Conservation (phyloP, 2,329 filamentous ascomycete species). For the Fusarium sp. region DNA sequence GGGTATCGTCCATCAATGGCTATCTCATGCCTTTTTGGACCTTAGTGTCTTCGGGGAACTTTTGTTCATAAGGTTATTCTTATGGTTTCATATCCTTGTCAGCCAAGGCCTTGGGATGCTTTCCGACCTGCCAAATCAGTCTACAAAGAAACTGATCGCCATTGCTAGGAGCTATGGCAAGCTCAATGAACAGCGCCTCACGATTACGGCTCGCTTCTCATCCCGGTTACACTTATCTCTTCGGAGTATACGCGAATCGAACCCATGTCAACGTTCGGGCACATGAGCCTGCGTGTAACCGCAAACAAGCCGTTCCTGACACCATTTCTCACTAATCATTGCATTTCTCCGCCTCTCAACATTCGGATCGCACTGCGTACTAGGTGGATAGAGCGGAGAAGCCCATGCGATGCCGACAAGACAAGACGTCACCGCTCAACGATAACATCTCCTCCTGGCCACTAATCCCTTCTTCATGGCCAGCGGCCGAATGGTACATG, state of each 20-base stretch:
- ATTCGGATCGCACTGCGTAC: background rate
- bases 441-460: background rate
- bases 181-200: background rate
- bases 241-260: background rate
- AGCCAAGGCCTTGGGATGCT: background rate
- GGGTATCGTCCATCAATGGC: background rate
- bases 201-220: too few species aligned
- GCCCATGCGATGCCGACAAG: background rate
- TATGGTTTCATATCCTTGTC: constrained; percentile 27
- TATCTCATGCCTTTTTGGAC: constrained; percentile 14
- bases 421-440: background rate
- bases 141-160: background rate
- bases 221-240: background rate
- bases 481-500: background rate
- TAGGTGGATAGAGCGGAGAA: background rate
- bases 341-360: constrained; percentile 2
- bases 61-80: constrained; percentile 38
- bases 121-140: constrained; percentile 29
- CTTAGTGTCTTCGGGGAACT: constrained; percentile 25
- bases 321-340: background rate
- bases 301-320: background rate
- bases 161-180: background rate
- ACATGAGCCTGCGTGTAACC: background rate
- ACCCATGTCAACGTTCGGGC: background rate
- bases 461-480: background rate